phyloP scores from a whole-genome alignment of 768 basidiomycete genomes.

The Lactarius tabidus region DNA sequence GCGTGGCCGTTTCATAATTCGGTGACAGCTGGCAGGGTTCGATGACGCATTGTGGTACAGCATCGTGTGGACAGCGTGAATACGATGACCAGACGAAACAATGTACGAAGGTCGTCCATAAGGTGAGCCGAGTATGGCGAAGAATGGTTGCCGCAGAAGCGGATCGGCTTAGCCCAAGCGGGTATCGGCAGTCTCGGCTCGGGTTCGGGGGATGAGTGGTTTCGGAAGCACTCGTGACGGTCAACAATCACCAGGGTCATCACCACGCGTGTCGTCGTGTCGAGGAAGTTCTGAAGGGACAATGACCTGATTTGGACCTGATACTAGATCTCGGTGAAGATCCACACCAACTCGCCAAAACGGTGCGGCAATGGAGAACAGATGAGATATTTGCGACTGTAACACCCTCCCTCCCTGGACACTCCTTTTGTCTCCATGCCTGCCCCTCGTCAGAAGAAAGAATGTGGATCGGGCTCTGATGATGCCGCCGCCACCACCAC shows the following conservation, averaged over 20 bases:
- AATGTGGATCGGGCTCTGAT: slow-evolving; percentile 59
- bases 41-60: not conserved
- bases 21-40: slow-evolving; percentile 18
- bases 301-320: slow-evolving; percentile 27
- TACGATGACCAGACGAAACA: not conserved
- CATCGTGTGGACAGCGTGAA: not conserved
- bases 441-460: slow-evolving; percentile 63
- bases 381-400: slow-evolving; percentile 26
- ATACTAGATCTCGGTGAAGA: slow-evolving; percentile 26
- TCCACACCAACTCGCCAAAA: slow-evolving; percentile 14
- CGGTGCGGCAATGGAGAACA: slow-evolving; percentile 28
- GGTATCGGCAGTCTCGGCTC: slow-evolving; percentile 6
- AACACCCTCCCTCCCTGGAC: slow-evolving; percentile 28
- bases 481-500: slow-evolving; percentile 37
- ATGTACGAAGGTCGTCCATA: not conserved
- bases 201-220: slow-evolving; percentile 17
- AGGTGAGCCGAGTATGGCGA: not conserved
- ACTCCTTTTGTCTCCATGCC: slow-evolving; percentile 46
- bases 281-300: slow-evolving; percentile 15
- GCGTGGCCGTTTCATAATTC: not conserved
- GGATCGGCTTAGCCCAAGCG: slow-evolving; percentile 14
- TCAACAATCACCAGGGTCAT: slow-evolving; percentile 1
- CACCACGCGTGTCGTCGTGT: slow-evolving; percentile 18
- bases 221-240: slow-evolving; percentile 17
- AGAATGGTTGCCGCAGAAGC: not conserved